phyloP scores from a whole-genome alignment of 2,329 filamentous ascomycete genomes.

The Alternaria gaisen region DNA sequence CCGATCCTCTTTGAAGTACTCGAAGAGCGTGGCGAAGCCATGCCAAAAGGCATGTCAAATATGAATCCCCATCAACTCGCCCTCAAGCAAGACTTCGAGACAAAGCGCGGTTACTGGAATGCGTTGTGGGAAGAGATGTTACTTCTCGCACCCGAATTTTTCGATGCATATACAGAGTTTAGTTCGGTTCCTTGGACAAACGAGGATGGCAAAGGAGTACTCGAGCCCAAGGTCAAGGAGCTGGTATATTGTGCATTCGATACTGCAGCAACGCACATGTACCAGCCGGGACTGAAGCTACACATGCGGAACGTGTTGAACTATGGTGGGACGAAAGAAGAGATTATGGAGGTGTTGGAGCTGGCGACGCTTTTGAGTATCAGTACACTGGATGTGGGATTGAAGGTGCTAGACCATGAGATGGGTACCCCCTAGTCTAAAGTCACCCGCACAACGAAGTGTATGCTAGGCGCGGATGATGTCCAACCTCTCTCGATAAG shows the following conservation, averaged over 20 bases:
- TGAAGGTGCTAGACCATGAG: conserved; percentile 37
- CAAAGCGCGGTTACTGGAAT: conserved; percentile 60
- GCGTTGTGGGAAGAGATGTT: conserved; percentile 57
- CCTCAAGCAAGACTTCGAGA: conserved; percentile 55
- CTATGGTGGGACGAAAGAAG: conserved; percentile 57
- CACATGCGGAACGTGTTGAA: conserved; percentile 60
- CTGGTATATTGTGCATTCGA: conserved; percentile 61
- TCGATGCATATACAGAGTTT: conserved; percentile 59
- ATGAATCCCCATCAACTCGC: conserved; percentile 50
- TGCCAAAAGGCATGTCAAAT: conserved; percentile 37
- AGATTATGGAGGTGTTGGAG: conserved; percentile 61
- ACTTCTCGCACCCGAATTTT: conserved; percentile 58
- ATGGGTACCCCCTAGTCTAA: neutral
- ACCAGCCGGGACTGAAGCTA: conserved; percentile 57
- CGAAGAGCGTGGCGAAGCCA: conserved; percentile 53
- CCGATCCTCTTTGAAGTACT: conserved; percentile 59
- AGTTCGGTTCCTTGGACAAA: conserved; percentile 55
- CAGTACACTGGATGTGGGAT: conserved; percentile 40
- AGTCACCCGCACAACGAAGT: neutral
- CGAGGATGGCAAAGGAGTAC: conserved; percentile 40
- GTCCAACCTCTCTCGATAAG: too few relatives aligned
- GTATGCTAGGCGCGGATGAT: too few relatives aligned
- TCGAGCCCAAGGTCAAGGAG: conserved; percentile 60
- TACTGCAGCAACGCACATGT: conserved; percentile 58
- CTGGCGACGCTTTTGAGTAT: conserved; percentile 51